A percentile compares a stretch with the other conserved stretches of the same genome.
Evolutionary conservation across 371 early-diverging fungal genomes (phyloP).

Genomic region (Mycotypha africana): DNA sequence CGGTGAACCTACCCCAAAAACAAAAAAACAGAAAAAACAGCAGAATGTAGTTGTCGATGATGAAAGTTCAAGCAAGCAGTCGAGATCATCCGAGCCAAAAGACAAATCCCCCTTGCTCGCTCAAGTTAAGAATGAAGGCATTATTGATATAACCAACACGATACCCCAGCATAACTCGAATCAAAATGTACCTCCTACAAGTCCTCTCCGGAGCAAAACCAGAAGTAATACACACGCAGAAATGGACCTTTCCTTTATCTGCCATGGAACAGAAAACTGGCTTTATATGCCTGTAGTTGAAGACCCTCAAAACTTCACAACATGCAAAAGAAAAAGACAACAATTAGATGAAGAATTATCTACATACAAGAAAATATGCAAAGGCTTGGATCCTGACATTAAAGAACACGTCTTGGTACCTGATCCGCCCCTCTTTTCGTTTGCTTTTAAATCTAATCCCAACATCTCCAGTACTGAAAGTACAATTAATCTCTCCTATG

Average conservation of each 20-base stretch:
- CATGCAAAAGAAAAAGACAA: not conserved
- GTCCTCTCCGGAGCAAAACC: too few relatives aligned
- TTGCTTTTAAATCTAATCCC: not conserved
- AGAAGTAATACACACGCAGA: too few relatives aligned
- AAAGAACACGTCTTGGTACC: not conserved
- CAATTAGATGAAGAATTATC: not conserved
- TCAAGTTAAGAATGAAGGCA: not conserved
- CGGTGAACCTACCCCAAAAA: too few relatives aligned
- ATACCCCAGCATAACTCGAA: not conserved
- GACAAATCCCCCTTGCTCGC: not conserved
- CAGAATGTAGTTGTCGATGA: too few relatives aligned
- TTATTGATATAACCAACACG: not conserved
- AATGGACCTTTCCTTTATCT: conserved; percentile 7
- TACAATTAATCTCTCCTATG: not conserved
- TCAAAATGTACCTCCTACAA: not conserved
- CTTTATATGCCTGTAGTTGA: not conserved
- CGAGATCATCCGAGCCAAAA: too few relatives aligned
- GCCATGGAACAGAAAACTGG: not conserved
- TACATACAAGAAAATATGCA: not conserved
- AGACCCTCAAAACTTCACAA: not conserved
- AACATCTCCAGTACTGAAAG: not conserved
- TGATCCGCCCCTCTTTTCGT: not conserved
- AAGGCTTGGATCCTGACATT: not conserved
- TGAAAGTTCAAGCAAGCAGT: too few relatives aligned
- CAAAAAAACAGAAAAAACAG: too few relatives aligned